These are phyloP conservation scores for Tuber brumale DNA, from an alignment of 495 filamentous ascomycete species.

Conservation along the genomic window DNA sequence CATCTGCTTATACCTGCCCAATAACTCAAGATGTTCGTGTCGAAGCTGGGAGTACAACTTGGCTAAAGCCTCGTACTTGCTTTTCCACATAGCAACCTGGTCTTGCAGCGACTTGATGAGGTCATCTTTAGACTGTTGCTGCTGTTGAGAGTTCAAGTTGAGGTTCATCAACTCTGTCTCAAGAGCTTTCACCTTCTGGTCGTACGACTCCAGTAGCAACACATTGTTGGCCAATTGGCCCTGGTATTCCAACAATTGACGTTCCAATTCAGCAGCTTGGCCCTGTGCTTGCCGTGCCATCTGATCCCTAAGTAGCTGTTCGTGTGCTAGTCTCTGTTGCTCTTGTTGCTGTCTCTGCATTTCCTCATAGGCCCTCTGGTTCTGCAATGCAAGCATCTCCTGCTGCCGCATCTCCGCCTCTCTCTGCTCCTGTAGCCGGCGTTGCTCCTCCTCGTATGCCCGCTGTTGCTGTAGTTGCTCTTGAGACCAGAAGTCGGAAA, in stretches of 20 bases:
- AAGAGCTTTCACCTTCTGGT: slow-evolving; percentile 77
- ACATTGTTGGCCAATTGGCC: slow-evolving; percentile 96
- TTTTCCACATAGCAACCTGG: slow-evolving; percentile 74
- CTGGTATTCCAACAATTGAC: slow-evolving; percentile 85
- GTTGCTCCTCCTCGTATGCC: slow-evolving; percentile 89
- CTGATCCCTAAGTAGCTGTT: slow-evolving; percentile 79
- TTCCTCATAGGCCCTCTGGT: slow-evolving; percentile 89
- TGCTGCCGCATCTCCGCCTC: slow-evolving; percentile 62
- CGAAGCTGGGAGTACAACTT: slow-evolving; percentile 96
- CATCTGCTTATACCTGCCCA: slow-evolving; percentile 90
- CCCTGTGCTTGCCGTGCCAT: slow-evolving; percentile 88
- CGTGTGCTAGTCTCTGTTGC: slow-evolving; percentile 82
- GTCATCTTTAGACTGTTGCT: slow-evolving; percentile 82
- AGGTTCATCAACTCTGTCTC: slow-evolving; percentile 80
- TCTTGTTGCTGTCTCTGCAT: slow-evolving; percentile 83
- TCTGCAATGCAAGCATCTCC: slow-evolving; percentile 58
- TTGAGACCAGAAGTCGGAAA: slow-evolving; percentile 95
- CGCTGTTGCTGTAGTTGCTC: slow-evolving; percentile 84
- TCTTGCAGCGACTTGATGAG: slow-evolving; percentile 79
- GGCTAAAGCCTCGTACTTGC: slow-evolving; percentile 92
- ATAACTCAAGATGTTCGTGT: slow-evolving; percentile 86
- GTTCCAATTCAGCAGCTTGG: slow-evolving; percentile 84
- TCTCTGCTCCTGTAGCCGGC: slow-evolving; percentile 73
- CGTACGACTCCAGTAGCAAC: slow-evolving; percentile 93
- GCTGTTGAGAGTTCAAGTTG: slow-evolving; percentile 74